Evolutionary conservation across 805 yeast genomes (phyloP), one percentile per base, ranked within the genome.

Genomic region (Brettanomyces custersianus): DNA sequence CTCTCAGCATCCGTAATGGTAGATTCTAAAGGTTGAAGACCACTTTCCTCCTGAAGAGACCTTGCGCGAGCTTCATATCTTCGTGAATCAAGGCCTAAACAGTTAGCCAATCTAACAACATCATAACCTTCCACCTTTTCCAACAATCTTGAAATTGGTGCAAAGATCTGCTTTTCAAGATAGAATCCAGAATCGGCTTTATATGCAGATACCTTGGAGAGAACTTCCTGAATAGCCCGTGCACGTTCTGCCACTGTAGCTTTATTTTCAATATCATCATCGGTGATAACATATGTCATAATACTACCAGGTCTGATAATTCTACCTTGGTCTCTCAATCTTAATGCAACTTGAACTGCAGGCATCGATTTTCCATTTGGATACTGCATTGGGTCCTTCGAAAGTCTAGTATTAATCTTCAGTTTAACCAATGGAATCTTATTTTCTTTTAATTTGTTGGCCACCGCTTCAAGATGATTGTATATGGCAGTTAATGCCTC

Each of bases 101-200:
- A 68, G 31, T 70, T 68, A 4, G 95, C 94, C 27, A 92, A 66
- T 45, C 92, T 70, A 33, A 77, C 74, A 49, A 77, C 67, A 52
- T 90, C 96, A 43, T 82, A 71, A 29, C 97, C 96, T 44, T 86
- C 94, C 36, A 92, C 77, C 42, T 80, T 73, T 45, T 80, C 94
- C 29, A 90, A 64, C 36, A 92, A 65, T 59, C 98, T 76, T 53
- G 85, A 94, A 8, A 92, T 77, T 4, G 96, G 96, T 2, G 94
- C 87, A 49, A 82, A 75, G 8, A 92, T 72, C 59, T 92, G 99
- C 55, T 86, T 83, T 45, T 80, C 92, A 46, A 90, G 63, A 55
- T 92, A 92, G 52, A 72, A 88, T 27, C 65, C 68, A 1, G 83
- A 70, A 57, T 92, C 98, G 1, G 92, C 86, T 41, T 57, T 63